These are phyloP conservation scores for Torulaspora microellipsoides DNA, from an alignment of 805 yeast species.

Conservation along the genomic window DNA sequence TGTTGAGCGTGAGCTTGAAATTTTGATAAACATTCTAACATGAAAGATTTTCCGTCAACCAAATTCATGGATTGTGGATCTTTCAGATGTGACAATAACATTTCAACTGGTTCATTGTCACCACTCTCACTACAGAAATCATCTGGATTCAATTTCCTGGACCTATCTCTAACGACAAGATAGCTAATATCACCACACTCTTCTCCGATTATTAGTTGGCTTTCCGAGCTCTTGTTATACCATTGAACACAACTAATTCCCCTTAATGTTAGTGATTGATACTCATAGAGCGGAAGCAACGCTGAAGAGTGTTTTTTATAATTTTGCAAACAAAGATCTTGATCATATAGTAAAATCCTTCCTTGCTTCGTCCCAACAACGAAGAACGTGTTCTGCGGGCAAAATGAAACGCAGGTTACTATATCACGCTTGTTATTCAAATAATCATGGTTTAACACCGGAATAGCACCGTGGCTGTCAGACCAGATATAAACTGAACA, in stretches of 20 bases:
- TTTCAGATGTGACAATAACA: background rate
- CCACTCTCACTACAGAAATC: background rate
- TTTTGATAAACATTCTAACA: slow-evolving; percentile 23
- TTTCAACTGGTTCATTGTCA: background rate
- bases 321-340: slow-evolving; percentile 21
- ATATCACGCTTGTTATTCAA: slow-evolving; percentile 33
- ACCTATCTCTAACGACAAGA: slow-evolving; percentile 32
- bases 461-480: slow-evolving; percentile 43
- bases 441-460: slow-evolving; percentile 38
- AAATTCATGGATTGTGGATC: background rate
- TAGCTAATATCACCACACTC: slow-evolving; percentile 55
- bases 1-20: slow-evolving; percentile 53
- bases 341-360: slow-evolving; percentile 43
- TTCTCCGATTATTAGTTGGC: slow-evolving; percentile 56
- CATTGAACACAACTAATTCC: slow-evolving; percentile 59
- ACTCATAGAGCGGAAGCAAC: slow-evolving; percentile 18
- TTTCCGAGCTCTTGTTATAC: slow-evolving; percentile 36
- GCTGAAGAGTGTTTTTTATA: slow-evolving; percentile 5
- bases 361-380: slow-evolving; percentile 60
- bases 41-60: slow-evolving; percentile 2
- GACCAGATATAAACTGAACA: slow-evolving; percentile 60
- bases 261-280: slow-evolving; percentile 29
- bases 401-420: slow-evolving; percentile 56
- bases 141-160: background rate
- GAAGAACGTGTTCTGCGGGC: slow-evolving; percentile 42